Base-by-base conservation (phyloP, 2,329 filamentous ascomycete genomes). In the Penicillium sp. region DNA sequence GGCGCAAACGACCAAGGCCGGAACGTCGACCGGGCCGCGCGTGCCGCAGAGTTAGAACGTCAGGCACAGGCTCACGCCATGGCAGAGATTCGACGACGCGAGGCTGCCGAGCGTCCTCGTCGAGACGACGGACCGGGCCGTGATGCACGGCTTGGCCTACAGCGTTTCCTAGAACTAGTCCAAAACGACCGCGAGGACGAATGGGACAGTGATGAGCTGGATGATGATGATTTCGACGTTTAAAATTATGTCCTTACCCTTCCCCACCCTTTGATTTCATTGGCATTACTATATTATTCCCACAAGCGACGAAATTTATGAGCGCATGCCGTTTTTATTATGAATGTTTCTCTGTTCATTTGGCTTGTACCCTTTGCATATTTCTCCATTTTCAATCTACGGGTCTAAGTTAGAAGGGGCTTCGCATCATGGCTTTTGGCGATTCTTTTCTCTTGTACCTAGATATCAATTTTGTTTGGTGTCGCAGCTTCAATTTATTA, bases 161-260 rank as follows among this genome's bases (percentile, higher is more conserved):
- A 81, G 62, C 70, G 79, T 24, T 84, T 84, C 59, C 60, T 84
- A 31, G 74, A 79, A 37, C 67, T 84, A 52, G 82, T 80, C 5
- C 66, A 72, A 51, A 73, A 79, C 48, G 82, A 85, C 55, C 75
- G 79, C 37, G 82, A 85, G 67, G 82, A 84, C 59, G 82, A 78
- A 54, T 85, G 82, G 82, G 81, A 84, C 58, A 83, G 81, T 57
- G 82, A 85, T 64, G 82, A 84, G 62, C 59, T 84, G 47, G 80
- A 82, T 16, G 80, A 82, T 19, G 78, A 78, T 39, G 67, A 64
- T 46, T 71, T 70, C 23, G 70, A 56, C 52, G 39, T 52, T 18
- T 14, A 6, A 13, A 19, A 45, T 10, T 19, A 18, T 16, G 14
- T 5, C 24, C 18, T 29, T 16, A 13, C 24, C 24, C 24, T 28